These are phyloP conservation scores for Botrytis tulipae DNA, from an alignment of 2,329 filamentous ascomycete genomes.

Conservation along the genomic window DNA sequence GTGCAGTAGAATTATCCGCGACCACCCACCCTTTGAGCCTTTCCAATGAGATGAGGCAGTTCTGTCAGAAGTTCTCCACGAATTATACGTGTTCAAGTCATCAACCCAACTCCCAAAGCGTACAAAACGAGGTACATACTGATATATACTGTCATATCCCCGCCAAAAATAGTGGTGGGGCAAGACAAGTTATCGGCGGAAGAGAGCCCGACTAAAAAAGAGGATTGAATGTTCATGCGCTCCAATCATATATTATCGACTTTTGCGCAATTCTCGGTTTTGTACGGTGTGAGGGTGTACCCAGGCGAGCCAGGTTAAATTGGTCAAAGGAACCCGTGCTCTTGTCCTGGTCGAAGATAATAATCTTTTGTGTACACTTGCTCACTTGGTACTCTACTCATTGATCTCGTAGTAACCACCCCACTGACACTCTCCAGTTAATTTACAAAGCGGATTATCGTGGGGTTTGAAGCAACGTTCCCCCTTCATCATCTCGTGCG, in stretches of 20 bases:
- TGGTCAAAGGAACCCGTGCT: neutral
- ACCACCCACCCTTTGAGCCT: neutral
- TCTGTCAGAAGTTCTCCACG: constrained; percentile 12
- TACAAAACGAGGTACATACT: neutral
- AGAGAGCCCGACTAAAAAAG: constrained; percentile 21
- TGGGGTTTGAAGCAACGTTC: neutral
- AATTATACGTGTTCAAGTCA: constrained; percentile 18
- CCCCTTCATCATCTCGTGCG: constrained; percentile 3
- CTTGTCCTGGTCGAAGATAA: neutral
- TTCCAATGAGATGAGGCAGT: constrained; percentile 9
- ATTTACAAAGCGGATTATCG: neutral
- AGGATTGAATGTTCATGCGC: constrained; percentile 20
- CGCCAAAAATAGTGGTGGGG: constrained; percentile 18
- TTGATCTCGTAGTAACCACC: neutral
- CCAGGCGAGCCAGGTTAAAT: neutral
- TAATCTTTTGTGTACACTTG: neutral
- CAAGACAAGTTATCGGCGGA: constrained; percentile 17
- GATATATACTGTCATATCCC: constrained; percentile 1
- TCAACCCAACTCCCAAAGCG: neutral
- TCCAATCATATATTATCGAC: constrained; percentile 18
- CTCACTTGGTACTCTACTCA: no score
- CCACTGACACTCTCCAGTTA: neutral
- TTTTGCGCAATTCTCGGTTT: neutral
- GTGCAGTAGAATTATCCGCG: constrained; percentile 14
- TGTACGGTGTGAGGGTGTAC: neutral